Base-by-base conservation (phyloP, 257 asterid genomes). In the Orobanche coerulescens region DNA sequence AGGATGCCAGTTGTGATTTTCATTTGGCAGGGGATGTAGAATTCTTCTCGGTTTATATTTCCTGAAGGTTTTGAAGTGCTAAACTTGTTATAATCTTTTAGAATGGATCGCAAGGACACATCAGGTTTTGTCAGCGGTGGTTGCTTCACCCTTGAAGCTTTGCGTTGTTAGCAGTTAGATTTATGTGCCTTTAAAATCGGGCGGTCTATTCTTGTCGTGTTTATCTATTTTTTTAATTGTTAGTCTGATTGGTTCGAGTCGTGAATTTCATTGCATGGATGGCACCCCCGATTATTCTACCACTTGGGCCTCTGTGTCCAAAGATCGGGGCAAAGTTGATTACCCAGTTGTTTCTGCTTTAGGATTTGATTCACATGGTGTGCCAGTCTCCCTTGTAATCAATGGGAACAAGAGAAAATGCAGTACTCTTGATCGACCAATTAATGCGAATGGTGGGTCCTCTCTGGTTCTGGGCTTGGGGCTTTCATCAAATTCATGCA, bases 401-500 rank as follows among this genome's bases (percentile, higher is more conserved):
- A 56, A 71, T 24, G 74, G 73, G 58, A 69, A 55, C 75, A 81
- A 83, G 76, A 66, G 89, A 73, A 81, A 78, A 71, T 43, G 63
- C 70, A 60, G 33, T 36, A 16, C 40, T 44, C 20, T 49, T 48
- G 40, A 60, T 60, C 48, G 11, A 22, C 71, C 73, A 26, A 34
- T 34, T 28, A 66, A 65, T 53, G 56, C 31, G 57, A 56, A 62
- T 51, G 78, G 76, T 70, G 84, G 79, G 13, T 75, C 89, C n/a
- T 73, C 85, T 15, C 62, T 88, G 40, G 73, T 67, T 65, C 92
- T 91, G 62, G 63, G 62, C 64, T 85, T 91, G 14, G 98, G 98
- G 64, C 76, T 84, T 73, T 81, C 95, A 8, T 77, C 97, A 59
- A 92, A 90, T 71, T 92, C 97, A 43, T 86, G 95, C 82, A 84